These are phyloP conservation scores for Oryza rufipogon DNA, from an alignment of 176 grass and related monocot species.

Conservation along the genomic window DNA sequence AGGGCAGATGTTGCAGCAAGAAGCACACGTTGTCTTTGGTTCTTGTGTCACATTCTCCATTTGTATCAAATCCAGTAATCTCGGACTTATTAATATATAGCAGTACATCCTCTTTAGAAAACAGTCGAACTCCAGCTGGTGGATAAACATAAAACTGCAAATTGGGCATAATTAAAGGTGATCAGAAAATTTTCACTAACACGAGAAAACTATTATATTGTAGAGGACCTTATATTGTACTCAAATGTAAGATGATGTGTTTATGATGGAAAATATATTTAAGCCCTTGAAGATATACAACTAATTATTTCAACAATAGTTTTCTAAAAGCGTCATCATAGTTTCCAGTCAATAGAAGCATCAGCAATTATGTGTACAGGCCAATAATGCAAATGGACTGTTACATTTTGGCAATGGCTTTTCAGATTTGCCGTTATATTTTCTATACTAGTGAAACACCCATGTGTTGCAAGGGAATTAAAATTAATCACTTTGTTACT, in stretches of 20 bases:
- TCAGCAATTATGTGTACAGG: too few relatives aligned
- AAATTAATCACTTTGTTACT: too few relatives aligned
- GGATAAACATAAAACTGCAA: conserved; percentile 48
- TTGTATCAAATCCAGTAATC: conserved; percentile 12
- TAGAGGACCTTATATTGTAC: background rate
- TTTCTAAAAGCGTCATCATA: too few relatives aligned
- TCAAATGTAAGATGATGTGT: background rate
- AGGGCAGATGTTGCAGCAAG: background rate
- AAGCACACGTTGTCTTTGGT: conserved; percentile 26
- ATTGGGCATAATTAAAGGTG: background rate
- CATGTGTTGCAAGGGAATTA: too few relatives aligned
- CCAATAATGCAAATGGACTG: too few relatives aligned
- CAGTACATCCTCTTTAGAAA: conserved; percentile 51
- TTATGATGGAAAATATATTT: background rate
- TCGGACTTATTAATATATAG: conserved; percentile 37
- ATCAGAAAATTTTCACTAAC: background rate
- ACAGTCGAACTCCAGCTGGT: background rate
- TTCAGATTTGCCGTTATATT: too few relatives aligned
- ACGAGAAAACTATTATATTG: background rate
- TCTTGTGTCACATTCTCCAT: conserved; percentile 38
- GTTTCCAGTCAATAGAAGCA: too few relatives aligned
- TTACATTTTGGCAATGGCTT: too few relatives aligned
- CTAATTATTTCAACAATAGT: background rate
- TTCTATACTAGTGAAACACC: too few relatives aligned
- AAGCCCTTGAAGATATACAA: background rate